Percentiles rank a stretch among this genome's conserved stretches.
These are phyloP conservation scores for Claviceps sp. DNA, from an alignment of 2,329 filamentous ascomycete species.

Conservation along the genomic window DNA sequence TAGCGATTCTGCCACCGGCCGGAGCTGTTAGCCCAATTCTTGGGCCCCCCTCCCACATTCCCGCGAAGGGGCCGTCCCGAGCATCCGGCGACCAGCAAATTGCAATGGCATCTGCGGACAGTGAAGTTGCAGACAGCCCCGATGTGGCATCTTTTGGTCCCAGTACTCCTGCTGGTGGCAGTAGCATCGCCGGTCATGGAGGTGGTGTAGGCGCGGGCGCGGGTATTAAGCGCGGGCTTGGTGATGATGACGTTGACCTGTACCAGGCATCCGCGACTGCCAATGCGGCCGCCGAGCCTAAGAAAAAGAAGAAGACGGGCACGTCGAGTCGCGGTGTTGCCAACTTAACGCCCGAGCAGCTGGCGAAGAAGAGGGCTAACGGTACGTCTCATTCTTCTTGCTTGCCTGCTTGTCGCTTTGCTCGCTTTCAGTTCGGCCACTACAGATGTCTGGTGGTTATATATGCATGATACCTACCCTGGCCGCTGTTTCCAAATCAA, in stretches of 20 bases:
- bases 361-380: slow-evolving; percentile 52
- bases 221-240: background rate
- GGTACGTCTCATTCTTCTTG: slow-evolving; percentile 23
- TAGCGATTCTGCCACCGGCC: no score
- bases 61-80: background rate
- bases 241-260: background rate
- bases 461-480: background rate
- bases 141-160: slow-evolving; percentile 1
- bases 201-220: no score
- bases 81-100: background rate
- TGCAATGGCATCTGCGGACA: slow-evolving; percentile 1
- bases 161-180: background rate
- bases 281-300: slow-evolving; percentile 5
- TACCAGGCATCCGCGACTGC: slow-evolving; percentile 1
- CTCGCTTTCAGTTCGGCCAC: background rate
- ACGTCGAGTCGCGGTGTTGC: slow-evolving; percentile 37
- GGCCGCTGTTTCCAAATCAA: background rate
- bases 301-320: slow-evolving; percentile 30
- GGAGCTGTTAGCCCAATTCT: no score
- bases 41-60: no score
- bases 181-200: background rate
- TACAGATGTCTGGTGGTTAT: background rate
- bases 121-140: slow-evolving; percentile 1
- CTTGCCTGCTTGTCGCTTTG: background rate
- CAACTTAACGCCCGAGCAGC: slow-evolving; percentile 59